Evolutionary conservation across 31 red algal species (phyloP).

Genomic region (Odonthalia washingtoniensis): DNA sequence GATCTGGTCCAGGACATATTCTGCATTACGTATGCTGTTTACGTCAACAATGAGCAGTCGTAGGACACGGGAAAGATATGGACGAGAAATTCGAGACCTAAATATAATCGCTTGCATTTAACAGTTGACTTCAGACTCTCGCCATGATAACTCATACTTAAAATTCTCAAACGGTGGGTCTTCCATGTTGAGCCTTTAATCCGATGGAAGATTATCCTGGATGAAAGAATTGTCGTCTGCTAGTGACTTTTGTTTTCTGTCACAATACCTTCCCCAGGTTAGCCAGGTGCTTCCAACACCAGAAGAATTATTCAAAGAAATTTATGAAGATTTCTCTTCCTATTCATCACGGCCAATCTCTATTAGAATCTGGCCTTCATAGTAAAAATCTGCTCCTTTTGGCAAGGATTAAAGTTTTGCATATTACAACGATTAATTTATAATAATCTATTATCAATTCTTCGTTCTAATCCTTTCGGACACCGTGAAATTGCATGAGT

Average conservation of each 20-base stretch:
- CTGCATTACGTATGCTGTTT: constrained; percentile 23
- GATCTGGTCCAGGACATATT: not conserved
- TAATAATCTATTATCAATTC: constrained; percentile 74
- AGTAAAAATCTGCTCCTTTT: constrained; percentile 92
- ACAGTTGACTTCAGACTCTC: constrained; percentile 85
- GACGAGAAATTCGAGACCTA: constrained; percentile 83
- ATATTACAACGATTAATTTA: constrained; percentile 89
- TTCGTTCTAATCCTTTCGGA: constrained; percentile 56
- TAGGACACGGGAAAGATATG: constrained; percentile 73
- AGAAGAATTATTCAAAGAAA: constrained; percentile 64
- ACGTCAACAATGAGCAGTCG: constrained; percentile 78
- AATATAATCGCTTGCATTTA: constrained; percentile 88
- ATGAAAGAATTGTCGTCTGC: not conserved
- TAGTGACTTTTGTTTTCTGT: constrained; percentile 56
- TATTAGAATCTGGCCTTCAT: constrained; percentile 78
- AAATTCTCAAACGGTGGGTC: not conserved
- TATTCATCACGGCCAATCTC: constrained; percentile 61
- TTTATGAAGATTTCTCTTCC: constrained; percentile 74
- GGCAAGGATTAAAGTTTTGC: constrained; percentile 89
- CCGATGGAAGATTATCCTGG: not conserved
- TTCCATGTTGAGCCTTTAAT: not conserved
- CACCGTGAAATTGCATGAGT: constrained; percentile 75
- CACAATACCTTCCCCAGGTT: constrained; percentile 92
- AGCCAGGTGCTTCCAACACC: constrained; percentile 93
- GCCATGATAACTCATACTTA: constrained; percentile 65